phyloP scores from a whole-genome alignment of 2,329 filamentous ascomycete species.

The Metarhizium rileyi region DNA sequence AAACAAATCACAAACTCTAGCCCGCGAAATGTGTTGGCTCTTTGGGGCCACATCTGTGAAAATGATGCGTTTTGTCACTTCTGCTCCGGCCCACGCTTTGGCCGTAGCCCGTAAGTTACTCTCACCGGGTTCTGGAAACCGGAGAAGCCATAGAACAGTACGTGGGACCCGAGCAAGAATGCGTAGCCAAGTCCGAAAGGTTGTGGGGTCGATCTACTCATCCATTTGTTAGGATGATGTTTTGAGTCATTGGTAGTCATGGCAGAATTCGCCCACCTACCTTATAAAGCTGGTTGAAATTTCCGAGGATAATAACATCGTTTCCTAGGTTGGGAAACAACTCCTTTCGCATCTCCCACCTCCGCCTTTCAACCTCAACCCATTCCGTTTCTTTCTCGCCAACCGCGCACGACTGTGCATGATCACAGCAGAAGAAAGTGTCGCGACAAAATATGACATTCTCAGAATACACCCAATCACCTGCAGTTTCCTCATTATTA shows the following conservation, averaged over 20 bases:
- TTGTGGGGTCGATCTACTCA: slow-evolving; percentile 83
- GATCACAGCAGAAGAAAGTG: slow-evolving; percentile 97
- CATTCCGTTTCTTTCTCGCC: slow-evolving; percentile 60
- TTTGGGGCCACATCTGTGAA: slow-evolving; percentile 98
- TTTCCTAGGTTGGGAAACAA: slow-evolving; percentile 77
- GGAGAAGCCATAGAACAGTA: slow-evolving; percentile 87
- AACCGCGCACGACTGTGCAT: slow-evolving; percentile 78
- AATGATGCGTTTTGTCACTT: slow-evolving; percentile 76
- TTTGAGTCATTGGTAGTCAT: not conserved
- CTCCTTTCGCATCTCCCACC: slow-evolving; percentile 90
- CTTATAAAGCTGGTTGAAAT: slow-evolving; percentile 99
- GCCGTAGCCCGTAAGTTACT: slow-evolving; percentile 75
- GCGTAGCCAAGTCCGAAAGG: slow-evolving; percentile 89
- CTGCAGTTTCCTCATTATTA: slow-evolving; percentile 58
- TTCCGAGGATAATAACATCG: slow-evolving; percentile 83
- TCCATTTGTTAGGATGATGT: not conserved
- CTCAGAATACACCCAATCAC: slow-evolving; percentile 90
- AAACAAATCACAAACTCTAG: slow-evolving; percentile 87
- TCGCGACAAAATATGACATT: slow-evolving; percentile 92
- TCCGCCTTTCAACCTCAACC: slow-evolving; percentile 69
- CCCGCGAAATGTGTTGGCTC: slow-evolving; percentile 83
- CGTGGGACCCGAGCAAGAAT: slow-evolving; percentile 81
- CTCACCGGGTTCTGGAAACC: slow-evolving; percentile 90
- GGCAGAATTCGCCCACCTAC: slow-evolving; percentile 36
- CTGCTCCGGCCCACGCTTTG: slow-evolving; percentile 69